Base-by-base conservation (phyloP, 2,329 filamentous ascomycete genomes). In the Botrytis paeoniae region DNA sequence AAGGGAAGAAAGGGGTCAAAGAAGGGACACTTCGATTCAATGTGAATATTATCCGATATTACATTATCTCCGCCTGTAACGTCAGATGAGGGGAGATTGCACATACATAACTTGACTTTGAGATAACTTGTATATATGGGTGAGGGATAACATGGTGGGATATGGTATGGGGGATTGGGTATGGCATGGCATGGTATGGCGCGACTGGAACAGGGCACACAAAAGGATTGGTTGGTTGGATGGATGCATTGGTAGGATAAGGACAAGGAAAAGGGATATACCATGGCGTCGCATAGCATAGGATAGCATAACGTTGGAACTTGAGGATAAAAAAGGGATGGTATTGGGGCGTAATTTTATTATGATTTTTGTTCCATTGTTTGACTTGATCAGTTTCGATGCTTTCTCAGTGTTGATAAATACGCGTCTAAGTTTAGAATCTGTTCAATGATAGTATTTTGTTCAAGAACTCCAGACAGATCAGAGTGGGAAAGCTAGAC, bases 401-500 rank as follows among this genome's bases (percentile, higher is more conserved):
- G 22, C 1, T n/a, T n/a, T 25, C 0, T 35, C 2, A 22, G n/a
- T 4, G 6, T 29, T 35, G 4, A 14, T 3, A 35, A 25, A 35
- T 25, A 29, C 16, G n/a, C 14, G 0, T 57, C 29, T 18, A 12
- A 4, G 51, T 57, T 14, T 35, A 29, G 9, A 9, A 22, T 60
- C 20, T 35, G 4, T 14, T 35, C 29, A 60, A 60, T 35, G 12
- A 18, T 8, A 57, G n/a, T 32, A 9, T 32, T n/a, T 57, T 57
- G 51, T 29, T 57, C 4, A 12, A 29, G 10, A 18, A 9, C 14
- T 32, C 0, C 14, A 25, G 22, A 4, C 5, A 61, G 22, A 61
- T 5, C 4, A 16, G 0, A 16, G 0, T 2, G n/a, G 8, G 22
- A 16, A 18, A 18, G 32, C 22, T n/a, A 25, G 35, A 61, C 1